Evolutionary conservation across 73 alveolate species (phyloP), one percentile per base, ranked within the genome.

Genomic region (Paraurostyla sp.): DNA sequence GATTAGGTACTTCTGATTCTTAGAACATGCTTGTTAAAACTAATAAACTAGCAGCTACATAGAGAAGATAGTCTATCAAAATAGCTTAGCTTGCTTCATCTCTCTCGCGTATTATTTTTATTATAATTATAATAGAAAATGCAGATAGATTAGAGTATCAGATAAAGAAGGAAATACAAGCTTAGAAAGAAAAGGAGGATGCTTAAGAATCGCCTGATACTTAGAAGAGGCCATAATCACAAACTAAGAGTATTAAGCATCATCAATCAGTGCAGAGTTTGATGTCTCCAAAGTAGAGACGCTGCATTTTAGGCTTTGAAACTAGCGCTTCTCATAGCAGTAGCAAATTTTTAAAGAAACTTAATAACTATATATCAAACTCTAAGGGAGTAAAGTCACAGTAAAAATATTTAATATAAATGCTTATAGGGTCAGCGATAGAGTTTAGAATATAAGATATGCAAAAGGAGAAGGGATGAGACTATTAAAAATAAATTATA

Each of bases 391-490:
- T 50, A 6, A 11, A 73, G 35, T 73, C 71, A 3, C 27, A 73
- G 82, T 65, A 73, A 49, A 56, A 13, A 15, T 1, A 7, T 20
- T 73, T 6, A 45, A 46, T 73, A 11, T 23, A 9, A 45, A 32
- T 23, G 6, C 25, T 45, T 46, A 25, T 73, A 73, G 86, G 40
- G 29, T 43, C 18, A 43, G 51, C 18, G 71, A 73, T 1, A 49
- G 71, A 48, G 46, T 73, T 11, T 4, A 51, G 33, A 73, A 73
- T 27, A 49, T 73, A 23, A 73, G 86, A 73, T 73, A 73, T 45
- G 50, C 68, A 18, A 48, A 73, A 45, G 86, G 86, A 1, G 86
- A 73, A 73, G 86, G 86, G 3, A 48, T 73, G 71, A 20, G 86
- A 6, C 27, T 73, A 23, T 35, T 73, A 2, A 73, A 73, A 50